These are phyloP conservation scores for Pseudonitzschia pungens DNA, from an alignment of 108 stramenopile genomes.

Conservation along the genomic window DNA sequence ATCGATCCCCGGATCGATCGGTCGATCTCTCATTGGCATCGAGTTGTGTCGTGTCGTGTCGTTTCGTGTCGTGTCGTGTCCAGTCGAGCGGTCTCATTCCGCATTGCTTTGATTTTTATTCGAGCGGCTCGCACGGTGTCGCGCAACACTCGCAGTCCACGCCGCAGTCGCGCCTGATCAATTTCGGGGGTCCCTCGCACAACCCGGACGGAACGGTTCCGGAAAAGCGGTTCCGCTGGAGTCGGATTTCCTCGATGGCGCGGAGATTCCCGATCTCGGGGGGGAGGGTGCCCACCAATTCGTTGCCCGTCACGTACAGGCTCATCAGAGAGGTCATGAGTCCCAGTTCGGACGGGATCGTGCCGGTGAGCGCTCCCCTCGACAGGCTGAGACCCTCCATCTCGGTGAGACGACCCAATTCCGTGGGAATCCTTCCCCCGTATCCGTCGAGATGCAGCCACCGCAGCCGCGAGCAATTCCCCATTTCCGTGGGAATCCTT, in stretches of 20 bases:
- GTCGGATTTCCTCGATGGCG: too few species aligned
- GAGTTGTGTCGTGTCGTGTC: too few species aligned
- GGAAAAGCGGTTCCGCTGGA: constrained; percentile 37
- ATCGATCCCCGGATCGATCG: too few species aligned
- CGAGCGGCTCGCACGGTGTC: too few species aligned
- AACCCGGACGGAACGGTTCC: constrained; percentile 21
- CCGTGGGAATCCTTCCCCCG: constrained; percentile 20
- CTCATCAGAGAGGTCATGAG: neutral
- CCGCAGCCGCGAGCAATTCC: too few species aligned
- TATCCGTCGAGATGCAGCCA: neutral
- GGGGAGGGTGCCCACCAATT: constrained; percentile 46
- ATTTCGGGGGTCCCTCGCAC: neutral
- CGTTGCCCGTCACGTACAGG: neutral
- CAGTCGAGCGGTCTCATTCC: too few species aligned
- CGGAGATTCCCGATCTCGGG: constrained; percentile 39
- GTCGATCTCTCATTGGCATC: too few species aligned
- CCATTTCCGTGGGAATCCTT: too few species aligned
- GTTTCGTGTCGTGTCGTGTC: too few species aligned
- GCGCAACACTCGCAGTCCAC: constrained; percentile 1
- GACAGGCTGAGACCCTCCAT: neutral
- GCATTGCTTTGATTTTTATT: too few species aligned
- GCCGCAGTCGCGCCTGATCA: neutral
- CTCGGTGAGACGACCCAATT: constrained; percentile 21
- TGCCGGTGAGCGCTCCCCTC: constrained; percentile 6
- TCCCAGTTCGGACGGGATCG: constrained; percentile 22